A percentile compares a stretch with the other conserved stretches of the same genome.
Conservation (phyloP, 345 rosid genomes). For the Gossypium thurberi region DNA sequence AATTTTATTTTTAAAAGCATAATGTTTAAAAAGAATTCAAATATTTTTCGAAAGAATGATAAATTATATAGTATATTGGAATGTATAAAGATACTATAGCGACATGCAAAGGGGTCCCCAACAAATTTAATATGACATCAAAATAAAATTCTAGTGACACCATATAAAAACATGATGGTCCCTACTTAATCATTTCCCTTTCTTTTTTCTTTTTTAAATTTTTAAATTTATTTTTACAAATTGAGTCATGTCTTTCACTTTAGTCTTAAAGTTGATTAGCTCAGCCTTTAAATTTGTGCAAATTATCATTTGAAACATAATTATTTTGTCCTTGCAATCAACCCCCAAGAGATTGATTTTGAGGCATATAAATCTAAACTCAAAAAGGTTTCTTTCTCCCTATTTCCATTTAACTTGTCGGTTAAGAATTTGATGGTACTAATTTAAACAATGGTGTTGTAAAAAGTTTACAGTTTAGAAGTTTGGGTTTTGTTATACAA, state of each 20-base stretch:
- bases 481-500: no score
- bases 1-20: no score
- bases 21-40: no score
- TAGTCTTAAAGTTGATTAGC: slow-evolving; percentile 12
- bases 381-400: neutral
- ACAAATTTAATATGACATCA: neutral
- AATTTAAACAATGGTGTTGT: neutral
- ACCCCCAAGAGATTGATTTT: neutral
- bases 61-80: no score
- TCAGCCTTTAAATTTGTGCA: slow-evolving; percentile 13
- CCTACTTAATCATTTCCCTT: neutral
- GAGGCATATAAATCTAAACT: neutral
- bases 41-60: no score
- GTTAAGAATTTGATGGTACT: neutral
- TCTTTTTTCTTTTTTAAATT: neutral
- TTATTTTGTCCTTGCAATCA: slow-evolving; percentile 6
- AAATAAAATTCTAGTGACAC: neutral
- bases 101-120: neutral
- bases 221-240: neutral
- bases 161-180: neutral
- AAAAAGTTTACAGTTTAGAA: no score
- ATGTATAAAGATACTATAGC: neutral
- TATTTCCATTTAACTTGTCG: neutral
- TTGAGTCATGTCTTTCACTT: slow-evolving; percentile 10
- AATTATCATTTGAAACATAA: slow-evolving; percentile 8